phyloP scores from a whole-genome alignment of 2,329 filamentous ascomycete genomes.

The Fusarium bulbicola region DNA sequence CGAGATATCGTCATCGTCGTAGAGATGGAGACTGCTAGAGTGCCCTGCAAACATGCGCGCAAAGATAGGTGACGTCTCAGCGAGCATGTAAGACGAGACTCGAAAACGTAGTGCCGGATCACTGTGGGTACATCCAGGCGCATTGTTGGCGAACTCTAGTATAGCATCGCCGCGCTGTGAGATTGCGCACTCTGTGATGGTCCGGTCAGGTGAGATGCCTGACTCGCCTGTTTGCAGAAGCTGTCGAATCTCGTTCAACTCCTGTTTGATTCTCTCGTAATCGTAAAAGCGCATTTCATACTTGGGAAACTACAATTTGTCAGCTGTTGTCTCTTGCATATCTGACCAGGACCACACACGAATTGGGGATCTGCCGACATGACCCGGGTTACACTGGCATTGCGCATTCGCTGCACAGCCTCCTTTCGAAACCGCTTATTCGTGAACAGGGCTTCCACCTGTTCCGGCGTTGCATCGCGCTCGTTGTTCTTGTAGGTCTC shows the following conservation, averaged over 20 bases:
- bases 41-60: slow-evolving; percentile 55
- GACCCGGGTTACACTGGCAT: slow-evolving; percentile 54
- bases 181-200: slow-evolving; percentile 55
- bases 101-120: slow-evolving; percentile 59
- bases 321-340: neutral
- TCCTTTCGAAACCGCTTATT: slow-evolving; percentile 54
- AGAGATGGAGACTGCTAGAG: slow-evolving; percentile 42
- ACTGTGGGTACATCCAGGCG: slow-evolving; percentile 41
- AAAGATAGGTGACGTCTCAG: slow-evolving; percentile 63
- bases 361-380: slow-evolving; percentile 56
- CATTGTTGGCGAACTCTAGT: slow-evolving; percentile 60
- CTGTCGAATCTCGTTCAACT: slow-evolving; percentile 52
- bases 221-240: slow-evolving; percentile 54
- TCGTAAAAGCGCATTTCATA: slow-evolving; percentile 60
- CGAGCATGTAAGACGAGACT: slow-evolving; percentile 60
- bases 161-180: slow-evolving; percentile 58
- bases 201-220: slow-evolving; percentile 51
- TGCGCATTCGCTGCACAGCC: slow-evolving; percentile 57
- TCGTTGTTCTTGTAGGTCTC: slow-evolving; percentile 58
- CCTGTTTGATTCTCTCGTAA: slow-evolving; percentile 55
- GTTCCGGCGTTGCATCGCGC: slow-evolving; percentile 53
- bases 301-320: slow-evolving; percentile 48
- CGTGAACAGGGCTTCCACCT: slow-evolving; percentile 54
- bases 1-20: slow-evolving; percentile 51
- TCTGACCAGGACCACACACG: slow-evolving; percentile 36